A percentile compares a stretch with the other conserved stretches of the same genome.
phyloP scores from a whole-genome alignment of 805 yeast genomes.

The Candida argentea region DNA sequence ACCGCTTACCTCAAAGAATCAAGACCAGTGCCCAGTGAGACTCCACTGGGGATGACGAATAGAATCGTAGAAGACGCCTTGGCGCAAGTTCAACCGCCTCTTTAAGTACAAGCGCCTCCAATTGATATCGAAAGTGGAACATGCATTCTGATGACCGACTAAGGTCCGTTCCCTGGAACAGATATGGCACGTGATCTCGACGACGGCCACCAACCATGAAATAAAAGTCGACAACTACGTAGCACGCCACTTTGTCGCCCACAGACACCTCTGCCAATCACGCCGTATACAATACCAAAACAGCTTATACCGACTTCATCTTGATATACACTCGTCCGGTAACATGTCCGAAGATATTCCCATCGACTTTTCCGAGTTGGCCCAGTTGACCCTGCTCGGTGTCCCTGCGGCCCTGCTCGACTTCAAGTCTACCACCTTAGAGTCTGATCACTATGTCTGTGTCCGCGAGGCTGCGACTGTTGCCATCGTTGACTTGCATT shows the following conservation, averaged over 20 bases:
- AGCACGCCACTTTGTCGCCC: too few species aligned
- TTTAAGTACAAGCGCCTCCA: slow-evolving; percentile 8
- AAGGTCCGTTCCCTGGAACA: slow-evolving; percentile 1
- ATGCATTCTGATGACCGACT: not conserved
- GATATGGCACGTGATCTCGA: slow-evolving; percentile 1
- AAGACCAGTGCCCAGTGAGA: slow-evolving; percentile 10
- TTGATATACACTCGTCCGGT: too few species aligned
- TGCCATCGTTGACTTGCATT: slow-evolving; percentile 78
- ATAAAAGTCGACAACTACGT: too few species aligned
- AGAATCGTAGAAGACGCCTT: slow-evolving; percentile 28
- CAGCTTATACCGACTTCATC: too few species aligned
- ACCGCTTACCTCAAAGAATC: slow-evolving; percentile 15
- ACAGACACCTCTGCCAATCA: too few species aligned
- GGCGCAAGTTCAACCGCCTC: slow-evolving; percentile 25
- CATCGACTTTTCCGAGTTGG: slow-evolving; percentile 91
- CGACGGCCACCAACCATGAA: slow-evolving; percentile 2
- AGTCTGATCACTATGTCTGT: slow-evolving; percentile 85
- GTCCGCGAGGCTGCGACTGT: slow-evolving; percentile 72
- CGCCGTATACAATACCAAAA: not conserved
- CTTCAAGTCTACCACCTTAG: slow-evolving; percentile 89
- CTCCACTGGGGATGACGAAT: slow-evolving; percentile 27
- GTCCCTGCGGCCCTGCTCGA: slow-evolving; percentile 78
- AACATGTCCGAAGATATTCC: slow-evolving; percentile 62
- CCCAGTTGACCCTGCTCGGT: slow-evolving; percentile 79
- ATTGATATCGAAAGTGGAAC: not conserved